A percentile compares a stretch with the other conserved stretches of the same genome.
Evolutionary conservation across 1,284 basidiomycete species (phyloP).

Genomic region (Pisolithus thermaeus): DNA sequence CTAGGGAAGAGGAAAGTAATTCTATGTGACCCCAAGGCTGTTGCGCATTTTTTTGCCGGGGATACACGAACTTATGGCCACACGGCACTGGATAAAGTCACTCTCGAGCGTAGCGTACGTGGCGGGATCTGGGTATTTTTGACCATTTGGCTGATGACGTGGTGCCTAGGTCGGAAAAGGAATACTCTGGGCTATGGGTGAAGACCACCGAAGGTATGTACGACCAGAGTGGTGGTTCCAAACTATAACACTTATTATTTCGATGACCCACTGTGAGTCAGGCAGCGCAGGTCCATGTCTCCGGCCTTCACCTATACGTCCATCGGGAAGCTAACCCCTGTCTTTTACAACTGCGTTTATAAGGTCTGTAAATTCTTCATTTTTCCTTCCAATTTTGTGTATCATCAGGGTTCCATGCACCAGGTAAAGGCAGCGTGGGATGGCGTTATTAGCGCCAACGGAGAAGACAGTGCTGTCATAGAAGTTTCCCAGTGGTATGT

Average conservation of each 20-base stretch:
- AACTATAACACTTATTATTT: neutral
- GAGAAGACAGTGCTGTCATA: neutral
- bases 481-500: neutral
- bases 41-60: conserved; percentile 47
- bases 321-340: conserved; percentile 27
- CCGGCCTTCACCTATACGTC: conserved; percentile 41
- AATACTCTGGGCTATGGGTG: neutral
- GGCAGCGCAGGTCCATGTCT: conserved; percentile 37
- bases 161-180: neutral
- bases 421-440: neutral
- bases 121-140: neutral
- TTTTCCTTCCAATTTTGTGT: neutral
- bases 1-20: conserved; percentile 40
- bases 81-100: conserved; percentile 28
- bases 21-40: conserved; percentile 52
- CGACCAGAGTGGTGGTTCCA: conserved; percentile 2
- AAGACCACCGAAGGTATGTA: neutral
- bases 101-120: neutral
- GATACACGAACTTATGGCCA: conserved; percentile 47
- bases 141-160: neutral
- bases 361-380: neutral
- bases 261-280: conserved; percentile 5
- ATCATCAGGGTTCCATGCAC: neutral
- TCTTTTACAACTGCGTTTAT: neutral
- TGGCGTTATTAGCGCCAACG: neutral